A percentile compares a stretch with the other conserved stretches of the same genome.
phyloP scores from a whole-genome alignment of 371 early-diverging fungal genomes.

The Conidiobolus incongruus region DNA sequence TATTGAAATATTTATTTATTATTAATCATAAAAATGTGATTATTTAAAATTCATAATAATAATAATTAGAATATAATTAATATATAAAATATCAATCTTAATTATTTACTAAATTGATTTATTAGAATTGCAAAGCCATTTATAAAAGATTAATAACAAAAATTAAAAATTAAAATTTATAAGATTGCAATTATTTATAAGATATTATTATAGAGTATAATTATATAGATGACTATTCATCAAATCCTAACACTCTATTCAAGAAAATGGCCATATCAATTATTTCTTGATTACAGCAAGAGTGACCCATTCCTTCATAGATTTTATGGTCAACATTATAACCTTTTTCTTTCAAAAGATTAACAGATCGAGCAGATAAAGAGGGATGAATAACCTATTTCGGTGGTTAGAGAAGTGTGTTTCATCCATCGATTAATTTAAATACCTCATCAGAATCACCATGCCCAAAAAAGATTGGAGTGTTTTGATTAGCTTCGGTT shows the following conservation, averaged over 20 bases:
- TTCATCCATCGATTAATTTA: neutral
- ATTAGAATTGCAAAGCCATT: no score
- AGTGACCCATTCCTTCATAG: constrained; percentile 62
- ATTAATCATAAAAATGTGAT: no score
- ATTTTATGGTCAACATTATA: constrained; percentile 49
- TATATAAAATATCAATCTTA: no score
- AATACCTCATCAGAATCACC: constrained; percentile 53
- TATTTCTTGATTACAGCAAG: constrained; percentile 47
- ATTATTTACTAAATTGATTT: no score
- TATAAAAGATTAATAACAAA: no score
- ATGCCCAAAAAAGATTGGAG: constrained; percentile 74
- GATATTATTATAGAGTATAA: no score
- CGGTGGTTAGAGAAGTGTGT: neutral
- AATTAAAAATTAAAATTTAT: no score
- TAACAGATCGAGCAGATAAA: constrained; percentile 42
- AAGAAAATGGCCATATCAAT: constrained; percentile 46
- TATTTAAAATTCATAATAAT: no score
- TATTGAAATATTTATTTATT: no score
- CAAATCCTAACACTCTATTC: constrained; percentile 10
- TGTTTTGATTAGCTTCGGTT: constrained; percentile 40
- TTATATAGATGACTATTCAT: no score
- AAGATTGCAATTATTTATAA: no score
- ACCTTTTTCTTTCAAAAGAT: constrained; percentile 31
- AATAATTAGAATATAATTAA: no score
- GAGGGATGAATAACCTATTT: constrained; percentile 32